phyloP scores from a whole-genome alignment of 371 early-diverging fungal species.

The Parasitella parasitica region DNA sequence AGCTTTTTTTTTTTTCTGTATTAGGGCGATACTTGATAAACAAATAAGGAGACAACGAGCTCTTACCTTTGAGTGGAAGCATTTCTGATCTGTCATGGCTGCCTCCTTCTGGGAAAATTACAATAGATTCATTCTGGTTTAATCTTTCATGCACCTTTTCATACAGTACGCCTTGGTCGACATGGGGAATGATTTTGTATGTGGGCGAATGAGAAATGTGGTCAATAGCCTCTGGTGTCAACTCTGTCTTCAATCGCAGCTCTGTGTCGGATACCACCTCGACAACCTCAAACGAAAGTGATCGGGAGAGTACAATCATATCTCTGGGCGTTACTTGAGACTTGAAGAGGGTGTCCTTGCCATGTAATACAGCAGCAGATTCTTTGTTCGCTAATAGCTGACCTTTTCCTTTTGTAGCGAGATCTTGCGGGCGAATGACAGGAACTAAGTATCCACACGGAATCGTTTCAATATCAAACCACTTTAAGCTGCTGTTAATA shows the following conservation, averaged over 20 bases:
- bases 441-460: conserved; percentile 56
- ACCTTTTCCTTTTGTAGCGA: conserved; percentile 62
- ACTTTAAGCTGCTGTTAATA: too few relatives aligned
- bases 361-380: conserved; percentile 36
- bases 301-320: conserved; percentile 48
- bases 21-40: too few relatives aligned
- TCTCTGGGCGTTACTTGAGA: conserved; percentile 51
- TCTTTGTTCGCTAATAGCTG: conserved; percentile 39
- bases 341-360: conserved; percentile 62
- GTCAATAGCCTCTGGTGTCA: conserved; percentile 47
- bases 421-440: conserved; percentile 81
- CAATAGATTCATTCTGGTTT: conserved; percentile 63
- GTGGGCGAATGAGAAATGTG: conserved; percentile 29
- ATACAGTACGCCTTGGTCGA: conserved; percentile 78
- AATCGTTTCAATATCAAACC: background rate
- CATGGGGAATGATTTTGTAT: conserved; percentile 71
- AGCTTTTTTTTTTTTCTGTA: too few relatives aligned
- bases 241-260: conserved; percentile 41
- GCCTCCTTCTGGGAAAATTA: conserved; percentile 93
- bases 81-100: conserved; percentile 86
- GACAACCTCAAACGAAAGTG: conserved; percentile 49
- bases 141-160: conserved; percentile 69
- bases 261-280: conserved; percentile 72
- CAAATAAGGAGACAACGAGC: background rate
- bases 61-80: conserved; percentile 79